phyloP scores from a whole-genome alignment of 1,139 yeast genomes.

The Lodderomyces margitis region DNA sequence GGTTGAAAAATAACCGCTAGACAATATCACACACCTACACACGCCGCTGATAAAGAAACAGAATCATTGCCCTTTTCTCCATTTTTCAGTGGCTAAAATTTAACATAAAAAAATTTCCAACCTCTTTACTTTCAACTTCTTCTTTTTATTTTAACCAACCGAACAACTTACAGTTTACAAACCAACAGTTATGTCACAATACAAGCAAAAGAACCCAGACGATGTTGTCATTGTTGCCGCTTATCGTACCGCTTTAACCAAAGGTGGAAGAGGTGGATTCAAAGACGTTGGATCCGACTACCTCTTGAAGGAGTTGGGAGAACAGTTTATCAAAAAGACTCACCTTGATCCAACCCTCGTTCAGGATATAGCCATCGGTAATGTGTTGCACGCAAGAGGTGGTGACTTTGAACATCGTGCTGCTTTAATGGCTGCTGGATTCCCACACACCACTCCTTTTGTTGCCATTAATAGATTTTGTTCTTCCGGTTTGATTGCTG shows the following conservation, averaged over 20 bases:
- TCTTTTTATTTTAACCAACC: no score
- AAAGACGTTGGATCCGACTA: slow-evolving; percentile 36
- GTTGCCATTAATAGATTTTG: slow-evolving; percentile 42
- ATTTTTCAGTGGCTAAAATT: no score
- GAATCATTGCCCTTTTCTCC: no score
- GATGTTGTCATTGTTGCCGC: slow-evolving; percentile 35
- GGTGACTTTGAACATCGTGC: slow-evolving; percentile 88
- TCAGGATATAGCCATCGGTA: slow-evolving; percentile 78
- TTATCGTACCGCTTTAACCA: slow-evolving; percentile 36
- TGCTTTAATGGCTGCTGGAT: slow-evolving; percentile 40
- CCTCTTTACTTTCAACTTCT: not conserved
- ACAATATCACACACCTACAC: no score
- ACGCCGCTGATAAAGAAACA: no score
- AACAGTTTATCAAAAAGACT: slow-evolving; percentile 27
- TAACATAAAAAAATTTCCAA: no score
- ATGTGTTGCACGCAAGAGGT: slow-evolving; percentile 78
- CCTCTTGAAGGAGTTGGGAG: slow-evolving; percentile 27
- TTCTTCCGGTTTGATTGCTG: slow-evolving; percentile 41
- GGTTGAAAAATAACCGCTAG: no score
- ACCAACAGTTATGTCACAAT: slow-evolving; percentile 5
- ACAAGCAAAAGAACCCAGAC: slow-evolving; percentile 16
- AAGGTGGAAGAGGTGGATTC: slow-evolving; percentile 36
- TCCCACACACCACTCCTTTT: slow-evolving; percentile 35
- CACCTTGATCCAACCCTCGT: slow-evolving; percentile 37
- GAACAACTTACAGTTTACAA: no score